Percentiles rank a stretch among this genome's conserved stretches.
Evolutionary conservation across 176 grass and related monocot species (phyloP).

Genomic region (Tuctoria greenei): DNA sequence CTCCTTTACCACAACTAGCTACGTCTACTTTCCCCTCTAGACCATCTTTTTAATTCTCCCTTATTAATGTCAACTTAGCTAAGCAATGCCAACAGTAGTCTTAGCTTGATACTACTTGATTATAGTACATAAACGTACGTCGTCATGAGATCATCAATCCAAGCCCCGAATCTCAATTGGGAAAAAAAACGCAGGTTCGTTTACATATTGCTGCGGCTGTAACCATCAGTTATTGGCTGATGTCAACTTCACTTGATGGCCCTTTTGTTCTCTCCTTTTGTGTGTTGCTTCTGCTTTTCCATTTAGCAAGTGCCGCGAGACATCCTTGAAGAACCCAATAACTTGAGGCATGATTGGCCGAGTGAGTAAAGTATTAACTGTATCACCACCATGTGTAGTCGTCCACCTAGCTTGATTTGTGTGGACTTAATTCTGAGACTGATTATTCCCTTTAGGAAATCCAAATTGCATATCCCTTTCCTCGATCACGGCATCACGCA

Average conservation of each 20-base stretch:
- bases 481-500: neutral
- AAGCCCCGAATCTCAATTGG: neutral
- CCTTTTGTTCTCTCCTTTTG: neutral
- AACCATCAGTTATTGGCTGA: conserved; percentile 40
- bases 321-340: conserved; percentile 23
- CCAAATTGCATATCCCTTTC: conserved; percentile 34
- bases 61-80: conserved; percentile 14
- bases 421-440: conserved; percentile 5
- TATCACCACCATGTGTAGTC: conserved; percentile 1
- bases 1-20: conserved; percentile 32
- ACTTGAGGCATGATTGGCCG: conserved; percentile 17
- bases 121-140: neutral
- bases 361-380: conserved; percentile 39
- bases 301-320: conserved; percentile 7
- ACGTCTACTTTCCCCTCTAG: neutral
- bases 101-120: neutral
- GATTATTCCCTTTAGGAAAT: conserved; percentile 23
- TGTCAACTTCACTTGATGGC: conserved; percentile 21
- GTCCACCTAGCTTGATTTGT: neutral
- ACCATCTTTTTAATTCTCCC: neutral
- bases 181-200: neutral
- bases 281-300: conserved; percentile 32
- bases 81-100: neutral
- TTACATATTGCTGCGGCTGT: neutral
- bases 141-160: neutral